phyloP scores from a whole-genome alignment of 2,329 filamentous ascomycete genomes.

The Aspergillus pseudonomiae region DNA sequence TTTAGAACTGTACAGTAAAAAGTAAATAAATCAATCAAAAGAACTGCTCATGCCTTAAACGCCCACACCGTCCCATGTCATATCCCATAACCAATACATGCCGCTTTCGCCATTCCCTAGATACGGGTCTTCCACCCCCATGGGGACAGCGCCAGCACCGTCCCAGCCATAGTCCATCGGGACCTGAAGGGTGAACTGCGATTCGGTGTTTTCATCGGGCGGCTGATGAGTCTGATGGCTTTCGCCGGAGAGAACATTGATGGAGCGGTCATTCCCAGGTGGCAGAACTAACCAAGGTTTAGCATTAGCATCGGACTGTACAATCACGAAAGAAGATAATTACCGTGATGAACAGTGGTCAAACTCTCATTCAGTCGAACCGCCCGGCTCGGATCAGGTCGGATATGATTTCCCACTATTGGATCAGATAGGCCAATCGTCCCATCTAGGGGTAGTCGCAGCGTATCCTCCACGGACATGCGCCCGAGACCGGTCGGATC shows the following conservation, averaged over 20 bases:
- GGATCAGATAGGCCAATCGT: conserved; percentile 13
- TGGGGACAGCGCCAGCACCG: background rate
- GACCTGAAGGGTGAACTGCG: conserved; percentile 7
- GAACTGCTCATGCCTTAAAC: background rate
- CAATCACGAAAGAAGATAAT: background rate
- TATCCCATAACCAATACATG: conserved; percentile 36
- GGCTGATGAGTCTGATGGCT: background rate
- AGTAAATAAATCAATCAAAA: background rate
- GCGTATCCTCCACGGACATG: conserved; percentile 29
- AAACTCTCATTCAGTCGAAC: conserved; percentile 29
- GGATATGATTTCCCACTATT: conserved; percentile 5
- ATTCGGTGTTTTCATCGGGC: background rate
- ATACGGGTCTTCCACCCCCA: conserved; percentile 1
- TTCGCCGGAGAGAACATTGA: background rate
- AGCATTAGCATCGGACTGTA: background rate
- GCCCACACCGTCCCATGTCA: conserved; percentile 26
- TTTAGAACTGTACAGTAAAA: background rate
- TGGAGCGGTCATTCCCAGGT: conserved; percentile 14
- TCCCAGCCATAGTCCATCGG: conserved; percentile 17
- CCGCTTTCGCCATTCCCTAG: conserved; percentile 25
- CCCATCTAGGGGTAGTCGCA: conserved; percentile 25
- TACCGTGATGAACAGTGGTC: conserved; percentile 28
- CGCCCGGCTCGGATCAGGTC: conserved; percentile 14
- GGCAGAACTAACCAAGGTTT: conserved; percentile 9
- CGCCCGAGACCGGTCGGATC: background rate